A percentile compares a stretch with the other conserved stretches of the same genome.
phyloP scores from a whole-genome alignment of 2,329 filamentous ascomycete genomes.

The Cercospora brassicicola region DNA sequence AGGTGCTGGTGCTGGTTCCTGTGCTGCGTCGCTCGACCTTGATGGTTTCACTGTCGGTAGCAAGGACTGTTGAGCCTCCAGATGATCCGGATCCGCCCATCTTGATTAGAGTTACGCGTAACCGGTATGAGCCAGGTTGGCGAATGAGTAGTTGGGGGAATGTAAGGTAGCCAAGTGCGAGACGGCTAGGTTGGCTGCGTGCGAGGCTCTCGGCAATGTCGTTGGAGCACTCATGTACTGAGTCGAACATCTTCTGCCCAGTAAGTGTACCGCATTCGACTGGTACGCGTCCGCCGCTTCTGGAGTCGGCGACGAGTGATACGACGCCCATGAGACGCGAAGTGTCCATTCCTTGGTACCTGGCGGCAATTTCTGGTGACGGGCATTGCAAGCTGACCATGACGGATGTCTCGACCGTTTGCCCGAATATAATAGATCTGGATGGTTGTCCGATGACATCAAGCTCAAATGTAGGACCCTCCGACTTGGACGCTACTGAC shows the following conservation, averaged over 20 bases:
- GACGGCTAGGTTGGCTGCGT: conserved; percentile 33
- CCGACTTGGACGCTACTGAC: conserved; percentile 20
- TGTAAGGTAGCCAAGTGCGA: conserved; percentile 36
- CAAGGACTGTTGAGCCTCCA: conserved; percentile 27
- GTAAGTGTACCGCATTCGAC: conserved; percentile 35
- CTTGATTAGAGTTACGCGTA: conserved; percentile 36
- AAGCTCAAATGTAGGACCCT: conserved; percentile 34
- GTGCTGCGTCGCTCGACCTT: conserved; percentile 32
- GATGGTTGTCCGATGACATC: conserved; percentile 38
- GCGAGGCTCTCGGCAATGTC: conserved; percentile 31
- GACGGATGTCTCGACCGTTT: conserved; percentile 35
- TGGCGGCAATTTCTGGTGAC: conserved; percentile 26
- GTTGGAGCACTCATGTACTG: conserved; percentile 35
- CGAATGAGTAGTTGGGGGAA: conserved; percentile 37
- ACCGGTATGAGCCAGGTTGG: conserved; percentile 35
- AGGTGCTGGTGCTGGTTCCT: conserved; percentile 4
- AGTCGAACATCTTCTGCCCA: conserved; percentile 39
- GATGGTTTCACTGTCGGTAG: conserved; percentile 37
- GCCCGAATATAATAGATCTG: conserved; percentile 30
- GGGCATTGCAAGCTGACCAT: conserved; percentile 35
- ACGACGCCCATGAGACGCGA: conserved; percentile 34
- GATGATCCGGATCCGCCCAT: conserved; percentile 29
- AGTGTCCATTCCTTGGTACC: conserved; percentile 32
- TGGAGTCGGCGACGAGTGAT: conserved; percentile 34
- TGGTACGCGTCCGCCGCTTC: conserved; percentile 33